Evolutionary conservation across 2,329 filamentous ascomycete species (phyloP).

Genomic region (Westerdykella sp.): DNA sequence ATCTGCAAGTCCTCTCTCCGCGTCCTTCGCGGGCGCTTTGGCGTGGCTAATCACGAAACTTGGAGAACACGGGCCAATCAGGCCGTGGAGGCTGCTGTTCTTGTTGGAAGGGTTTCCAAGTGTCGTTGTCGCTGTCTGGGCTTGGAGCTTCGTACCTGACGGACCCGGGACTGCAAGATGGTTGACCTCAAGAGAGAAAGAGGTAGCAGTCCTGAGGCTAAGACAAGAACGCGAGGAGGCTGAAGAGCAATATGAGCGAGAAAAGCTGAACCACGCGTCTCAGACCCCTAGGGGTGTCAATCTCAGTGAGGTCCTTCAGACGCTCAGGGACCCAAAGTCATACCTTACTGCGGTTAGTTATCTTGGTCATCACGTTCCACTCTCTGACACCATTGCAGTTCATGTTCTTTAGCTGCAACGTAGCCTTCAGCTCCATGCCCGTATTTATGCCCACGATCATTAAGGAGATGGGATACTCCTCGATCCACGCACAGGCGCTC

Average conservation of each 20-base stretch:
- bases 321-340: constrained; percentile 59
- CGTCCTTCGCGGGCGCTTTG: constrained; percentile 67
- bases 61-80: constrained; percentile 60
- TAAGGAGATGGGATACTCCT: constrained; percentile 65
- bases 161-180: constrained; percentile 50
- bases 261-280: neutral
- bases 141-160: constrained; percentile 73
- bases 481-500: constrained; percentile 65
- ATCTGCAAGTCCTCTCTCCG: constrained; percentile 60
- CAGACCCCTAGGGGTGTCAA: constrained; percentile 40
- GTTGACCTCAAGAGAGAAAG: constrained; percentile 43
- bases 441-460: constrained; percentile 83
- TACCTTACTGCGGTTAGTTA: constrained; percentile 61
- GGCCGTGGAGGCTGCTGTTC: constrained; percentile 80
- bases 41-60: constrained; percentile 72
- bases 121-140: constrained; percentile 64
- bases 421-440: constrained; percentile 80
- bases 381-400: constrained; percentile 23
- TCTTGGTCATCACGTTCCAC: neutral
- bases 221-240: constrained; percentile 44
- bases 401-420: constrained; percentile 85
- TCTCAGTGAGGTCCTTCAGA: constrained; percentile 52
- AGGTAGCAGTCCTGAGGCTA: constrained; percentile 65
- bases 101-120: constrained; percentile 81
- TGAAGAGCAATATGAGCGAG: constrained; percentile 21